Percentiles rank a stretch among this genome's conserved stretches.
These are phyloP conservation scores for Periglandula ipomoeae DNA, from an alignment of 2,329 filamentous ascomycete genomes.

Conservation along the genomic window DNA sequence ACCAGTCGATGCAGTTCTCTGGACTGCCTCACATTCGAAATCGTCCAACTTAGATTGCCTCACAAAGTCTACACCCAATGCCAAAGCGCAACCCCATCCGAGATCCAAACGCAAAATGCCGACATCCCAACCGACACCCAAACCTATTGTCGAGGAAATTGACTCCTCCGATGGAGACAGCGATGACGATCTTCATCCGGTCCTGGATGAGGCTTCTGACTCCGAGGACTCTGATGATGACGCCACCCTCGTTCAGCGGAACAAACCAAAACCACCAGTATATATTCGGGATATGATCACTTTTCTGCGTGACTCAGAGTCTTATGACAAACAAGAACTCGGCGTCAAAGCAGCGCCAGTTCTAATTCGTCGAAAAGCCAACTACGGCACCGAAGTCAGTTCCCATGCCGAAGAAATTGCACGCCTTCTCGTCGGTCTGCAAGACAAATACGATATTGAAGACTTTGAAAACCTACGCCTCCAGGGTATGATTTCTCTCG, in stretches of 20 bases:
- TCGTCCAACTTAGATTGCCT: not conserved
- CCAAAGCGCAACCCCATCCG: slow-evolving; percentile 12
- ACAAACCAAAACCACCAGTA: slow-evolving; percentile 77
- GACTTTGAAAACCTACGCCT: slow-evolving; percentile 67
- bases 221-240: slow-evolving; percentile 90
- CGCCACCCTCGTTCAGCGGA: slow-evolving; percentile 71
- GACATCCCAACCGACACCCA: slow-evolving; percentile 22
- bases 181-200: slow-evolving; percentile 28
- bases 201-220: slow-evolving; percentile 80
- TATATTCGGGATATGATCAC: slow-evolving; percentile 80
- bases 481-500: slow-evolving; percentile 72
- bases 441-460: slow-evolving; percentile 77
- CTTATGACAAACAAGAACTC: slow-evolving; percentile 75
- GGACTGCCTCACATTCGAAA: not conserved
- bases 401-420: slow-evolving; percentile 79
- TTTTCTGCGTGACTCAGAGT: slow-evolving; percentile 72
- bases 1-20: slow-evolving; percentile 39
- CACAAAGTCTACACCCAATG: not conserved
- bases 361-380: slow-evolving; percentile 80
- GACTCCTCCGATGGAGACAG: slow-evolving; percentile 50
- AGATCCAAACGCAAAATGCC: slow-evolving; percentile 20
- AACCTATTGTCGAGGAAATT: slow-evolving; percentile 57
- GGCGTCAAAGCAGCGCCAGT: slow-evolving; percentile 67
- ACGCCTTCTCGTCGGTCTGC: slow-evolving; percentile 64
- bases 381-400: slow-evolving; percentile 78